Conservation (phyloP, 129 eudicot species). For the Dittrichia graveolens region DNA sequence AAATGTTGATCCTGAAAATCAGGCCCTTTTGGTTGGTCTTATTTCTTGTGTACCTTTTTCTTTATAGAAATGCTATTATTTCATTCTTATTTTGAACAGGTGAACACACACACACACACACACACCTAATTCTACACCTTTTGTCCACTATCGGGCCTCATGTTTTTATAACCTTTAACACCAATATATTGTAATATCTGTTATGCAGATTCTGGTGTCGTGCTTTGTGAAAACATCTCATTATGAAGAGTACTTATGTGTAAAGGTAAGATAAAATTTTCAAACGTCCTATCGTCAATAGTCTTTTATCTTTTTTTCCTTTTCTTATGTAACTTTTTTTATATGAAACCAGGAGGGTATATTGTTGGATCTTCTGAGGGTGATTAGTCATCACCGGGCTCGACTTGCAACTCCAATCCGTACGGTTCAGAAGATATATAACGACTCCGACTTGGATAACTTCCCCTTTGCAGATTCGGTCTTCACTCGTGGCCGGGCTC, state of each 20-base stretch:
- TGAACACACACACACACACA: too few species aligned
- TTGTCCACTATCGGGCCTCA: too few species aligned
- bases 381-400: slow-evolving; percentile 86
- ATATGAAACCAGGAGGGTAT: slow-evolving; percentile 73
- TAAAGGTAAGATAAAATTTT: slow-evolving; percentile 57
- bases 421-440: slow-evolving; percentile 75
- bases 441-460: slow-evolving; percentile 71
- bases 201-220: slow-evolving; percentile 73
- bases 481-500: slow-evolving; percentile 55
- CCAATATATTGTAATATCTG: not conserved
- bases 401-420: slow-evolving; percentile 98
- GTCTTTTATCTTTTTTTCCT: not conserved
- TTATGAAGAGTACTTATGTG: slow-evolving; percentile 86
- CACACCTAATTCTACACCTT: too few species aligned
- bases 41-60: slow-evolving; percentile 6
- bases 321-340: not conserved
- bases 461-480: slow-evolving; percentile 68
- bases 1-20: slow-evolving; percentile 83
- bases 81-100: not conserved
- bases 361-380: slow-evolving; percentile 86
- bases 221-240: slow-evolving; percentile 97
- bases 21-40: slow-evolving; percentile 73
- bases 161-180: too few species aligned
- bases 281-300: slow-evolving; percentile 6
- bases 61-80: not conserved